These are phyloP conservation scores for Cryptomeria japonica DNA, from an alignment of 75 land plant genomes.

Conservation along the genomic window DNA sequence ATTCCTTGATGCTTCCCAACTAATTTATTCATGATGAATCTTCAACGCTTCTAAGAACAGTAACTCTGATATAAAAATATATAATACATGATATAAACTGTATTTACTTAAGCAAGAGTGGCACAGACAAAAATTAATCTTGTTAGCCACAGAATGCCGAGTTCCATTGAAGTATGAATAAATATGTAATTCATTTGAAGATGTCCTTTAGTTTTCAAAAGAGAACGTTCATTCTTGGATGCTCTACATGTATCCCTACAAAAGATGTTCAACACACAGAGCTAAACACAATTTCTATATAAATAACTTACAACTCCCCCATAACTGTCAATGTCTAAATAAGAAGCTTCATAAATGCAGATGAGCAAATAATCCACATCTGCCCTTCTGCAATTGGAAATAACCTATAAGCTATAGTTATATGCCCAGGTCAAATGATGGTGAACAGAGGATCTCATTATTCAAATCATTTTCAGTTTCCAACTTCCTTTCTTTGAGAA, in stretches of 20 bases:
- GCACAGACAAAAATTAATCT: not conserved
- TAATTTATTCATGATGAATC: not conserved
- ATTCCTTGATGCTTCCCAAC: not conserved
- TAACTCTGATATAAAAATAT: not conserved
- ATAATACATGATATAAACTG: not conserved
- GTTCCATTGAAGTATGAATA: not conserved
- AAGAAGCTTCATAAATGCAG: not conserved
- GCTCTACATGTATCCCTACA: not conserved
- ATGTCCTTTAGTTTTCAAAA: not conserved
- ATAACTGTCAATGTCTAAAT: not conserved
- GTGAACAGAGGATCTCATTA: constrained; percentile 11
- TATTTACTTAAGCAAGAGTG: not conserved
- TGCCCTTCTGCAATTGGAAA: not conserved
- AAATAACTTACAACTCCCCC: not conserved
- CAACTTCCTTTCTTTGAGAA: not conserved
- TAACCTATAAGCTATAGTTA: not conserved
- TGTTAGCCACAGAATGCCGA: not conserved
- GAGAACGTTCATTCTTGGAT: not conserved
- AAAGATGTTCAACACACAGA: not conserved
- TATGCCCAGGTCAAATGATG: constrained; percentile 65
- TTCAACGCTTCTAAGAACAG: not conserved
- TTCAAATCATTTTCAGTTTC: not conserved
- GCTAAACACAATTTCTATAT: not conserved
- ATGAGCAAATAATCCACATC: not conserved
- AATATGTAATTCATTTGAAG: not conserved